Evolutionary conservation across 495 filamentous ascomycete genomes (phyloP).

Genomic region (Penicilliopsis zonata): DNA sequence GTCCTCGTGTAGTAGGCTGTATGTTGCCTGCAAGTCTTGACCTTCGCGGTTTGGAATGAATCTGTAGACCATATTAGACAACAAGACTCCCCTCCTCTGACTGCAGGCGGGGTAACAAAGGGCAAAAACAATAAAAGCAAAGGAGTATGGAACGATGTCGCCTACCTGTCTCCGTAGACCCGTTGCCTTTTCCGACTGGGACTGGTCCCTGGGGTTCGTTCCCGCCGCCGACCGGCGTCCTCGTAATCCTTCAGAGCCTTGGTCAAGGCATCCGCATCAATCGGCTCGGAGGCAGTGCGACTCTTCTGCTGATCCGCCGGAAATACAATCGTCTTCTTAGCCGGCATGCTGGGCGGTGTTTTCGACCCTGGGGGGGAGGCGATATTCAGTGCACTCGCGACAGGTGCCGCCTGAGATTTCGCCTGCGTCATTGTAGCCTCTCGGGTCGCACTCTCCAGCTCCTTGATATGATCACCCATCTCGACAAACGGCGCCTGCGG

Average conservation of each 20-base stretch:
- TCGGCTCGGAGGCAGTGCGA: slow-evolving; percentile 37
- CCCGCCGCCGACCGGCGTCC: slow-evolving; percentile 45
- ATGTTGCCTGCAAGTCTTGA: slow-evolving; percentile 85
- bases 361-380: slow-evolving; percentile 31
- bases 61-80: slow-evolving; percentile 28
- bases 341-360: slow-evolving; percentile 31
- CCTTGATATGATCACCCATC: slow-evolving; percentile 14
- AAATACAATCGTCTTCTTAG: slow-evolving; percentile 28
- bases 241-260: slow-evolving; percentile 54
- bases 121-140: too few species aligned
- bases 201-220: slow-evolving; percentile 61
- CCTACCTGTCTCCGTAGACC: slow-evolving; percentile 71
- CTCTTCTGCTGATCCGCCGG: slow-evolving; percentile 15
- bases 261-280: slow-evolving; percentile 49
- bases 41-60: slow-evolving; percentile 94
- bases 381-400: slow-evolving; percentile 17
- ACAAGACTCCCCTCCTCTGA: neutral
- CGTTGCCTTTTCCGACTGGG: slow-evolving; percentile 80
- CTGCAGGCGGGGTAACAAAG: too few species aligned
- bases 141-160: slow-evolving; percentile 3
- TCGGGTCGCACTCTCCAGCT: slow-evolving; percentile 5
- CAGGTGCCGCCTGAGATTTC: too few species aligned
- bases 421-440: too few species aligned
- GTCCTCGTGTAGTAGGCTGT: slow-evolving; percentile 80
- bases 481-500: too few species aligned